Percentiles rank a stretch among this genome's conserved stretches.
Evolutionary conservation across 352 stramenopile genomes (phyloP).

Genomic region (Phytopythium cucurbitacearum): DNA sequence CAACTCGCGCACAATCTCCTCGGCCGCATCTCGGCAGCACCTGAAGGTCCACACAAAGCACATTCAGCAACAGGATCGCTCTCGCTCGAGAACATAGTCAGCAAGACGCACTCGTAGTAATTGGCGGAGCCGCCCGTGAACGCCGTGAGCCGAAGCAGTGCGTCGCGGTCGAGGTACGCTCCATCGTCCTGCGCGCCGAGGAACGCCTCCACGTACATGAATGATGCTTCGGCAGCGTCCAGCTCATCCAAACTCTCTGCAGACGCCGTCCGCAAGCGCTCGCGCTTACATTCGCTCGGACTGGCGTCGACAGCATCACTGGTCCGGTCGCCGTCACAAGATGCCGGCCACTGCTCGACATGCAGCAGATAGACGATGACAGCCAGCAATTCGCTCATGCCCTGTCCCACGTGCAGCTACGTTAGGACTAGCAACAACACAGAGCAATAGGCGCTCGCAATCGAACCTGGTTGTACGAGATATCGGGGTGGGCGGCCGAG

Average conservation of each 20-base stretch:
- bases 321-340: neutral
- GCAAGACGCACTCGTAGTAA: constrained; percentile 41
- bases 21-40: constrained; percentile 44
- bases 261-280: constrained; percentile 6
- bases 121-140: constrained; percentile 37
- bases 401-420: constrained; percentile 14
- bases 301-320: neutral
- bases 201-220: constrained; percentile 72
- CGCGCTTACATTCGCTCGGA: neutral
- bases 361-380: constrained; percentile 67
- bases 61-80: neutral
- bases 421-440: too few relatives aligned
- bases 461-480: constrained; percentile 67
- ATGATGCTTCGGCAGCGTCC: constrained; percentile 55
- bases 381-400: constrained; percentile 75
- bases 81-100: neutral
- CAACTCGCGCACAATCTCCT: constrained; percentile 48
- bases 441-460: neutral
- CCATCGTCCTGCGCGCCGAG: constrained; percentile 41
- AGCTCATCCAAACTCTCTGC: constrained; percentile 22
- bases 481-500: constrained; percentile 48
- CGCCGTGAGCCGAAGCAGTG: constrained; percentile 35
- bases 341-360: constrained; percentile 54
- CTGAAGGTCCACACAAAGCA: constrained; percentile 11
- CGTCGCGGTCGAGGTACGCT: constrained; percentile 33